These are phyloP conservation scores for Daldinia concentrica DNA, from an alignment of 495 filamentous ascomycete species.

Conservation along the genomic window DNA sequence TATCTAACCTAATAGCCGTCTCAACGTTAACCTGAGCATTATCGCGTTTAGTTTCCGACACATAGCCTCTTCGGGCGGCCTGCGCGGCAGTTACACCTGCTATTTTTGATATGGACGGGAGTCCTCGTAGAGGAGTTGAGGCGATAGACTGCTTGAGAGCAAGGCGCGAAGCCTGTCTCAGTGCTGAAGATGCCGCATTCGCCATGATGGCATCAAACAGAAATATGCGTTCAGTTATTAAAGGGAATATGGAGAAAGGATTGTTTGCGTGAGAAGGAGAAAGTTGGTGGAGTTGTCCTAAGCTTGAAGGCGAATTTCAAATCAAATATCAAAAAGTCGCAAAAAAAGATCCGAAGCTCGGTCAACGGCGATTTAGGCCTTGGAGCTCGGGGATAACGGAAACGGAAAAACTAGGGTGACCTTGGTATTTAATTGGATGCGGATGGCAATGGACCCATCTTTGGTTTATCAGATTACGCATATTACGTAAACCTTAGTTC, in stretches of 20 bases:
- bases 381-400: slow-evolving; percentile 38
- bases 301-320: slow-evolving; percentile 35
- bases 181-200: slow-evolving; percentile 71
- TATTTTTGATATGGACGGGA: slow-evolving; percentile 55
- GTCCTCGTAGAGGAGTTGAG: slow-evolving; percentile 57
- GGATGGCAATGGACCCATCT: neutral
- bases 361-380: slow-evolving; percentile 19
- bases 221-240: slow-evolving; percentile 27
- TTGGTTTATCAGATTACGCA: slow-evolving; percentile 8
- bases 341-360: slow-evolving; percentile 41
- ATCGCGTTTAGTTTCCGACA: slow-evolving; percentile 81
- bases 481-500: slow-evolving; percentile 8
- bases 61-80: slow-evolving; percentile 69
- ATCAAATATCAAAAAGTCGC: slow-evolving; percentile 20
- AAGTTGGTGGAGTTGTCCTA: slow-evolving; percentile 3
- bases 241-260: slow-evolving; percentile 16
- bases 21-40: slow-evolving; percentile 86
- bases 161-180: slow-evolving; percentile 81
- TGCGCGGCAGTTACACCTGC: slow-evolving; percentile 43
- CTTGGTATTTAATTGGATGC: neutral
- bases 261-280: slow-evolving; percentile 26
- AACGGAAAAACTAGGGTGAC: slow-evolving; percentile 25
- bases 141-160: slow-evolving; percentile 64
- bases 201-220: slow-evolving; percentile 66
- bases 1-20: slow-evolving; percentile 82